Percentiles rank a stretch among this genome's conserved stretches.
Conservation (phyloP, 164 flowering plant species). For the Umbilicus rupestris region DNA sequence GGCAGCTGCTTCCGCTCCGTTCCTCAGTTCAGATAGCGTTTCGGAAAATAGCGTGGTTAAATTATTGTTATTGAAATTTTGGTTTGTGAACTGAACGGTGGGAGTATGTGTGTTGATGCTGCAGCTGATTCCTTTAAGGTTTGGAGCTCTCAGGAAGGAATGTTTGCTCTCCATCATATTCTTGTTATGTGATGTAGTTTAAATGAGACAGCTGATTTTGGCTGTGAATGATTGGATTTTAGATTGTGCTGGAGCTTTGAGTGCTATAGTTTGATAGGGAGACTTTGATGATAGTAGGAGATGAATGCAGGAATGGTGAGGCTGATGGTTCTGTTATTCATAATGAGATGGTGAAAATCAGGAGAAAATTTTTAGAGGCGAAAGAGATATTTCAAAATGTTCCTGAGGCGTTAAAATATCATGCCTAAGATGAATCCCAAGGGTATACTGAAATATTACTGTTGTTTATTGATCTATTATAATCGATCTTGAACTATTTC, state of each 20-base stretch:
- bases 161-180: no score
- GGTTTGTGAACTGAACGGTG: no score
- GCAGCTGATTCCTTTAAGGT: no score
- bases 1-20: no score
- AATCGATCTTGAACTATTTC: background rate
- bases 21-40: no score
- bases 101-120: no score
- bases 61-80: no score
- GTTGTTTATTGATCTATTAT: background rate
- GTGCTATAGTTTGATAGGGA: conserved; percentile 19
- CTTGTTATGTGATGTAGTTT: no score
- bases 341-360: conserved; percentile 39
- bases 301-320: conserved; percentile 10
- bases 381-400: conserved; percentile 48
- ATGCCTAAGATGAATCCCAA: conserved; percentile 85
- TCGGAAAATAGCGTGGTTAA: no score
- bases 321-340: conserved; percentile 4
- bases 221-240: no score
- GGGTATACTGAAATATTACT: conserved; percentile 31
- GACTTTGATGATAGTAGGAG: conserved; percentile 15
- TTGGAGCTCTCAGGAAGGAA: no score
- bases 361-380: conserved; percentile 42
- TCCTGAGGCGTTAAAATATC: conserved; percentile 50
- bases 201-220: no score
- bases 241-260: conserved; percentile 24